Evolutionary conservation across 305 asterid genomes (phyloP).

Genomic region (Solanum hybrid): DNA sequence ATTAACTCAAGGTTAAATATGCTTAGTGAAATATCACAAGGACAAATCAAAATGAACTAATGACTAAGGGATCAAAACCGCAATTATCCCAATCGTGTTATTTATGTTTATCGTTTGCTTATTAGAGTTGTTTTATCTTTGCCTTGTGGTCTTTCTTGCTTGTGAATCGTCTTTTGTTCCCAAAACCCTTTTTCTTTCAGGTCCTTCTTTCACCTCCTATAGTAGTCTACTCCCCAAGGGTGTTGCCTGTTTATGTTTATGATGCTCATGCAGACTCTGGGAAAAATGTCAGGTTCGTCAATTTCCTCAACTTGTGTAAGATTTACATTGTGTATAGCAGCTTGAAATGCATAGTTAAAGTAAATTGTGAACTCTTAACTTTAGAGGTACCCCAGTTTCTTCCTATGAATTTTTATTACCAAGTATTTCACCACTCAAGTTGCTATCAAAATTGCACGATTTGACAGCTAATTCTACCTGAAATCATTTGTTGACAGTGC

Average conservation of each 20-base stretch:
- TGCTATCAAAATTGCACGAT: constrained; percentile 8
- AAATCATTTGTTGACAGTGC: constrained; percentile 43
- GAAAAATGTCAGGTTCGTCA: constrained; percentile 84
- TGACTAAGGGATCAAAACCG: neutral
- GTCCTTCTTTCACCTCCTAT: constrained; percentile 99
- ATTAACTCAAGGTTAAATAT: neutral
- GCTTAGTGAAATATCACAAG: neutral
- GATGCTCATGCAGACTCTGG: constrained; percentile 99
- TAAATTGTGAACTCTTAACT: neutral
- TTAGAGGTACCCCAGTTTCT: neutral
- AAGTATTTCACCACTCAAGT: neutral
- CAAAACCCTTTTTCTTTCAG: constrained; percentile 26
- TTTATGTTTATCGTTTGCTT: neutral
- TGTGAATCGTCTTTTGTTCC: neutral
- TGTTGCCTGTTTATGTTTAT: constrained; percentile 92
- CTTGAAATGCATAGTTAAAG: neutral
- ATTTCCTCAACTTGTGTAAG: constrained; percentile 6
- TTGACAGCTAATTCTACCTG: constrained; percentile 11
- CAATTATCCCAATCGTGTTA: neutral
- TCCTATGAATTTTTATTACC: neutral
- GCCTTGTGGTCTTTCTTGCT: neutral
- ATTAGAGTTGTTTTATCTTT: neutral
- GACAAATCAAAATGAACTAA: neutral
- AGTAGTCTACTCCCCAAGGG: constrained; percentile 97
- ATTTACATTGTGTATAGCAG: neutral